These are phyloP conservation scores for Penicillium sp. DNA, from an alignment of 2,329 filamentous ascomycete genomes.

Conservation along the genomic window DNA sequence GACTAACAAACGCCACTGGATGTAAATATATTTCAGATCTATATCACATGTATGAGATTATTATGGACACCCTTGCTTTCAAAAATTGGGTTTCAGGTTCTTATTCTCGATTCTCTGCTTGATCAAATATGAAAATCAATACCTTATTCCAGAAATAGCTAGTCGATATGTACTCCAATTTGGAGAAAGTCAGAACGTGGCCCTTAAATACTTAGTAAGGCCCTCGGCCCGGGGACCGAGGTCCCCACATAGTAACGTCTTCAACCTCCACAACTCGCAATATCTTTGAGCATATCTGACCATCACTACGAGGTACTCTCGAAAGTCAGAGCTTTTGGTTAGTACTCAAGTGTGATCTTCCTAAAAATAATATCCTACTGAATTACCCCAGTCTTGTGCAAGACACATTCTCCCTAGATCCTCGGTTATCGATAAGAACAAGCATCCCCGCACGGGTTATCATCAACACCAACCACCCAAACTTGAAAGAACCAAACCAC, in stretches of 20 bases:
- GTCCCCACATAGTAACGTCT: not conserved
- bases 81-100: not conserved
- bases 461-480: not conserved
- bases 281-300: not conserved
- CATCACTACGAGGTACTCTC: not conserved
- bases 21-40: not conserved
- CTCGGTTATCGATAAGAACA: slow-evolving; percentile 22
- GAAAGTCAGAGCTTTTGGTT: not conserved
- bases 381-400: not conserved
- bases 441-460: slow-evolving; percentile 15
- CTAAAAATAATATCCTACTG: not conserved
- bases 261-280: not conserved
- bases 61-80: no score
- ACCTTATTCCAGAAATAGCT: not conserved
- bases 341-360: not conserved
- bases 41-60: not conserved
- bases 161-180: slow-evolving; percentile 5
- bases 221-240: slow-evolving; percentile 10
- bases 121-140: no score
- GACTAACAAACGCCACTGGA: not conserved
- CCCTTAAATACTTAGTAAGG: slow-evolving; percentile 6
- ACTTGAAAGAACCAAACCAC: not conserved
- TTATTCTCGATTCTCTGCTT: not conserved
- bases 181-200: slow-evolving; percentile 3
- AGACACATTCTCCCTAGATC: not conserved